Evolutionary conservation across 495 filamentous ascomycete species (phyloP), one percentile per base, ranked within the genome.

Genomic region (Penicillium ochrochloron): DNA sequence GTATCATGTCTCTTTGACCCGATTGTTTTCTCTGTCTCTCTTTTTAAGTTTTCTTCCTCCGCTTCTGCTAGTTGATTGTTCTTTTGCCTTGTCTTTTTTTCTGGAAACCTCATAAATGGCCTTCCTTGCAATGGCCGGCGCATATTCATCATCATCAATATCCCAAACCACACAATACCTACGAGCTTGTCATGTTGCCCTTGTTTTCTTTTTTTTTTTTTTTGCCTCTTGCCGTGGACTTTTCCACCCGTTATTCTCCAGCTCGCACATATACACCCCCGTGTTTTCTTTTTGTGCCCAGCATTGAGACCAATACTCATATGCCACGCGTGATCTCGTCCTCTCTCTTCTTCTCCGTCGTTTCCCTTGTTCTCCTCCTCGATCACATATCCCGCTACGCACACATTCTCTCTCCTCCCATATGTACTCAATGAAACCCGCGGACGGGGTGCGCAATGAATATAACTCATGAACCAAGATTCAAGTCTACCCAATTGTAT

Each of bases 1-100:
- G 70, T 72, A 73, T 73, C 68, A 72, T 72, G 67, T 72, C 53
- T 70, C 66, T 60, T 72, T 76, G 73, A 70, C 70, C 69, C 66
- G 39, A 35, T 59, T 57, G 63, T 71, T 48, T 62, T 62, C 54
- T 75, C 66, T 60, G 37, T 58, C 56, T 62, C 60, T 62, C 27
- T 58, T 46, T 64, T 56, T 58, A 23, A 11, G 12, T 61, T 14
- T 64, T 59, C 31, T 44, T 29, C 34, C 46, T 46, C 56, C 42
- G 57, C 52, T 61, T 8, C 55, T 66, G 37, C 23, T 64, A 33
- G 33, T 62, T 10, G 31, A 48, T 60, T 63, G 39, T 34, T 27
- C 31, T 39, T 66, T 53, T 65, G 46, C 12, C 27, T 54, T 33
- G 31, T 33, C 29, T 12, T 25, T 57, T 67, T 46, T 66, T 61